These are phyloP conservation scores for Scedosporium apiospermum DNA, from an alignment of 2,329 filamentous ascomycete genomes.

Conservation along the genomic window DNA sequence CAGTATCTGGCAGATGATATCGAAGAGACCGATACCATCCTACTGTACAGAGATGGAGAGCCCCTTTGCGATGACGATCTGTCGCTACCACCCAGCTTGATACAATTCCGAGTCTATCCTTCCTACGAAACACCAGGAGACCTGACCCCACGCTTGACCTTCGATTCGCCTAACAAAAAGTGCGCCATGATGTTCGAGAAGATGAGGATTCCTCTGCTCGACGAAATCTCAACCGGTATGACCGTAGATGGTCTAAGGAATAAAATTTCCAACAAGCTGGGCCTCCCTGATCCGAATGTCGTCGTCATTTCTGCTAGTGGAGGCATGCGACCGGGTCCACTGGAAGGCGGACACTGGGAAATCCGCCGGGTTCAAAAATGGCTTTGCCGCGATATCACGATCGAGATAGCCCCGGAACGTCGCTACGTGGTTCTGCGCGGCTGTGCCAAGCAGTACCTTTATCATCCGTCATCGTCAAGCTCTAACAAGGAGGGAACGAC, in stretches of 20 bases:
- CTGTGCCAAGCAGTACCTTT: conserved; percentile 1
- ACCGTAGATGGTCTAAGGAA: not conserved
- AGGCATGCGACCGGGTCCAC: not conserved
- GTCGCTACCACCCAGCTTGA: not conserved
- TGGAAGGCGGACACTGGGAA: conserved; percentile 2
- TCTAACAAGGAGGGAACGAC: not conserved
- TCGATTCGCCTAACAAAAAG: not conserved
- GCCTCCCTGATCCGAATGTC: not conserved
- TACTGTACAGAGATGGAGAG: not conserved
- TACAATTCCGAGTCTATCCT: not conserved
- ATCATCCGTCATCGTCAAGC: not conserved
- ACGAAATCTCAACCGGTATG: not conserved
- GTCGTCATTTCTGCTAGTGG: not conserved
- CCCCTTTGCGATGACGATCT: not conserved
- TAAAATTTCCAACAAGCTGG: not conserved
- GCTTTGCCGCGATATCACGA: not conserved
- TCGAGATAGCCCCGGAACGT: not conserved
- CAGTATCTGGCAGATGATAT: not conserved
- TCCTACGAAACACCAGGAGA: not conserved
- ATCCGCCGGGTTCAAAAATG: not conserved
- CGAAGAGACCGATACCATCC: not conserved
- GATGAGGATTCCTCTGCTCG: not conserved
- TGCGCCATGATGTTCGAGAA: not conserved
- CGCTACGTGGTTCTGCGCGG: conserved; percentile 1
- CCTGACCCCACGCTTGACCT: not conserved